A percentile compares a stretch with the other conserved stretches of the same genome.
These are phyloP conservation scores for Fraxinus paxiana DNA, from an alignment of 305 asterid genomes.

Conservation along the genomic window DNA sequence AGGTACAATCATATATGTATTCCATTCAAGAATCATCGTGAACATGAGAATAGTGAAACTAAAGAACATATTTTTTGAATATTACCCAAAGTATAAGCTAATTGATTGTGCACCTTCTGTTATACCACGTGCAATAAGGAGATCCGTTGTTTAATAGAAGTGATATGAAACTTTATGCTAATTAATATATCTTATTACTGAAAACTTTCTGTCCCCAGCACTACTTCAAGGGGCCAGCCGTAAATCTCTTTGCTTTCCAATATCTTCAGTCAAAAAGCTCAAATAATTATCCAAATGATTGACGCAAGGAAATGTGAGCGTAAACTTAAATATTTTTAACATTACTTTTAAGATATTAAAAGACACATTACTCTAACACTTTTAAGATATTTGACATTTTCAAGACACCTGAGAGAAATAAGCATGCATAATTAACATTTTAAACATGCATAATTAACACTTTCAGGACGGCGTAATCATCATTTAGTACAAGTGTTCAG, in stretches of 20 bases:
- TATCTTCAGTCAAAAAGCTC: not conserved
- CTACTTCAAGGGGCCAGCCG: not conserved
- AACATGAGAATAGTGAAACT: not conserved
- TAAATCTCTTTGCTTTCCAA: not conserved
- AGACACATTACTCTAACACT: not conserved
- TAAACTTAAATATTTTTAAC: not conserved
- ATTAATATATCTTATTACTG: not conserved
- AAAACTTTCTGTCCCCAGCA: not conserved
- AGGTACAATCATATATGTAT: not conserved
- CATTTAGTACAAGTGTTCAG: not conserved
- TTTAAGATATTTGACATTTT: not conserved
- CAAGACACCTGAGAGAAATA: not conserved
- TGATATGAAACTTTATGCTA: not conserved
- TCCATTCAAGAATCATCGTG: not conserved
- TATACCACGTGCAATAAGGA: not conserved
- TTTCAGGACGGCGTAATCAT: not conserved
- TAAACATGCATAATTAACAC: not conserved
- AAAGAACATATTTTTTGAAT: not conserved
- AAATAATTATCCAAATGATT: not conserved
- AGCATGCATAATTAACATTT: not conserved
- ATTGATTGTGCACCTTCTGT: not conserved
- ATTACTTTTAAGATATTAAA: not conserved
- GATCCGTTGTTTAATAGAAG: not conserved
- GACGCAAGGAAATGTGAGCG: not conserved
- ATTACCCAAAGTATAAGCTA: not conserved